These are phyloP conservation scores for Talinum fruticosum DNA, from an alignment of 148 eudicot species.

Conservation along the genomic window DNA sequence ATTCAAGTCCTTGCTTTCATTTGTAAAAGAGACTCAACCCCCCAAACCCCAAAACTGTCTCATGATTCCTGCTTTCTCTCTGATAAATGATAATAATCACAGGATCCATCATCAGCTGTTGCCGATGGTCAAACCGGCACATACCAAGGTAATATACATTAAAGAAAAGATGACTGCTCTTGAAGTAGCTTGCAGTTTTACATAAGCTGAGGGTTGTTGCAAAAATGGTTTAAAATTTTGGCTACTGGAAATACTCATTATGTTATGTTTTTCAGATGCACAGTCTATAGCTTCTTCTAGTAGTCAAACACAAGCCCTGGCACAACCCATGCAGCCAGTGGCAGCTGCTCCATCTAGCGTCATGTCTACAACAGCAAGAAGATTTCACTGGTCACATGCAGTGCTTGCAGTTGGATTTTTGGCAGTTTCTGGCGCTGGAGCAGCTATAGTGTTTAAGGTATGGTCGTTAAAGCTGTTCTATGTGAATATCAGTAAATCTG, in stretches of 20 bases:
- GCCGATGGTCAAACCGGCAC: conserved; percentile 46
- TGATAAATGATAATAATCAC: conserved; percentile 14
- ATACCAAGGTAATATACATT: conserved; percentile 50
- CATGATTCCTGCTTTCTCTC: background rate
- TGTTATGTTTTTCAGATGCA: conserved; percentile 35
- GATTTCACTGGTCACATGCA: conserved; percentile 81
- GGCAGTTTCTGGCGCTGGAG: conserved; percentile 87
- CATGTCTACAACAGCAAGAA: conserved; percentile 38
- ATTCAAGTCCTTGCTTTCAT: background rate
- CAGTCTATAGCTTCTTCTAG: conserved; percentile 46
- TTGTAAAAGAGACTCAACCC: background rate
- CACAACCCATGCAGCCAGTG: conserved; percentile 53
- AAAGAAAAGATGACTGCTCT: background rate
- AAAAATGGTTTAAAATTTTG: background rate
- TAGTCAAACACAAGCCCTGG: conserved; percentile 42
- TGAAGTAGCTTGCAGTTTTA: background rate
- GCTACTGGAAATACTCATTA: conserved; percentile 1
- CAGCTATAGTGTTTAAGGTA: conserved; percentile 77
- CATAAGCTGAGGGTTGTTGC: background rate
- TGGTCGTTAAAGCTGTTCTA: conserved; percentile 4
- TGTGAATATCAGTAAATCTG: background rate
- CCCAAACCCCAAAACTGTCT: background rate
- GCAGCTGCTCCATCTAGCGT: conserved; percentile 41
- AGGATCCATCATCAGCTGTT: conserved; percentile 68
- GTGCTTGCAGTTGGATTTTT: conserved; percentile 67